Evolutionary conservation across 192 early-diverging fungal genomes (phyloP), one percentile per base, ranked within the genome.

Genomic region (Backusella psychrophila): DNA sequence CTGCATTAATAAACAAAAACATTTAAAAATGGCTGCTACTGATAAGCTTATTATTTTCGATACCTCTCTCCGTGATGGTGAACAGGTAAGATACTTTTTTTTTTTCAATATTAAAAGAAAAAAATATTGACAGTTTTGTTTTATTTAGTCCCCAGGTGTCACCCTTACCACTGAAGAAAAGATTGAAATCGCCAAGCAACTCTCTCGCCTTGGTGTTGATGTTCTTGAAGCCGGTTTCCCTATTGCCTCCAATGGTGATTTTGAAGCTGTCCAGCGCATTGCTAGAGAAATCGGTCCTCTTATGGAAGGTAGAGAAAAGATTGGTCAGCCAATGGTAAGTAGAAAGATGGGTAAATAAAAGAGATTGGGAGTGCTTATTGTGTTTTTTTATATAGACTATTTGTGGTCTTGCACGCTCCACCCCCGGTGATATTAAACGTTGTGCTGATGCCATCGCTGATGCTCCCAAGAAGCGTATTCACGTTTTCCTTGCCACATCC

Each of bases 191-290:
- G 97, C 97, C 6, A 92, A 90, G 74, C 93, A 96, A 82, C 89
- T 99, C 23, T 95, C 97, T n/a, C 85, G 88, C 63, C 91, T 99
- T 36, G 97, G 97, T 66, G 96, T 99, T 66, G 94, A 99, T 83
- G 91, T 99, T 7, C 90, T 96, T 80, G 97, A 99, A 79, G 97
- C 97, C 6, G 97, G 97, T 5, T 99, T 97, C 82, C 97, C 97
- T 0, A 90, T 97, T 52, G 96, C 96, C 17, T 97, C 96, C 3
- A 87, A 90, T 6, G 97, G 96, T 59, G 97, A 99, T 84, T 99
- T 97, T 84, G 94, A 96, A 67, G 95, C 97, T 11, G 97, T 99
- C 17, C 86, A 96, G 76, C 88, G 96, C 59, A 97, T 99, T 71
- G 96, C 97, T 6, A 91, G 87, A 65, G 97, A 99, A 78, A 93